Percentiles rank a stretch among this genome's conserved stretches.
phyloP scores from a whole-genome alignment of 352 stramenopile genomes.

The Pythium apleroticum region DNA sequence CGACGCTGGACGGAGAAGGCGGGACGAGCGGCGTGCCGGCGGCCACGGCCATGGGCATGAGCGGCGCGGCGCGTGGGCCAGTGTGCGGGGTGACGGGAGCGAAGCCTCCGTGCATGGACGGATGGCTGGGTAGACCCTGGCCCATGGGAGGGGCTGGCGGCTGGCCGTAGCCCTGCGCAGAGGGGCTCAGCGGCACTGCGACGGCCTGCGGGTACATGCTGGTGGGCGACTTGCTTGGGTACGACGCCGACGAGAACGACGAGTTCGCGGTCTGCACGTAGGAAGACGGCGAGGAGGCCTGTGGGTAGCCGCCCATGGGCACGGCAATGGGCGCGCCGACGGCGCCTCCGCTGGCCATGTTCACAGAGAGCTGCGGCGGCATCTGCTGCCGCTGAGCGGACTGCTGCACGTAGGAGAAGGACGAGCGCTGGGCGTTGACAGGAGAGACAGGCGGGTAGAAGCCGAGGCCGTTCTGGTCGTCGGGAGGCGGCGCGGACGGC shows the following conservation, averaged over 20 bases:
- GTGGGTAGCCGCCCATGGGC: conserved; percentile 8
- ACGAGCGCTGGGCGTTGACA: background rate
- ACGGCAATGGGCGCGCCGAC: conserved; percentile 11
- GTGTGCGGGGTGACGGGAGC: conserved; percentile 23
- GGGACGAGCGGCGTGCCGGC: conserved; percentile 19
- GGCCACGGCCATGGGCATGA: conserved; percentile 17
- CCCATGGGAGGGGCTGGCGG: background rate
- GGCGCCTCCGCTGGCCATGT: conserved; percentile 7
- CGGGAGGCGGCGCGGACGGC: conserved; percentile 20
- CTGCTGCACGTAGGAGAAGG: conserved; percentile 1
- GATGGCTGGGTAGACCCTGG: conserved; percentile 3
- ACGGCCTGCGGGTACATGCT: conserved; percentile 10
- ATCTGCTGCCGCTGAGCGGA: background rate
- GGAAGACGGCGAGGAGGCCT: conserved; percentile 7
- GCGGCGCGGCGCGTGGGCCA: conserved; percentile 14
- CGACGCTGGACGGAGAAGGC: conserved; percentile 52
- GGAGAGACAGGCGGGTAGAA: conserved; percentile 5
- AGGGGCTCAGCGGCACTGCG: background rate
- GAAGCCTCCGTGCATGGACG: conserved; percentile 23
- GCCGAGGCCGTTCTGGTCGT: conserved; percentile 6
- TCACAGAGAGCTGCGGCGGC: conserved; percentile 12
- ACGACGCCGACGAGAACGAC: conserved; percentile 12
- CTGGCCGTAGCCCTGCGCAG: background rate
- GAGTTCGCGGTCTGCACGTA: background rate
- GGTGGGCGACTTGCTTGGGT: background rate